Evolutionary conservation across 176 grass and related monocot species (phyloP).

Genomic region (Oryza glaberrima): DNA sequence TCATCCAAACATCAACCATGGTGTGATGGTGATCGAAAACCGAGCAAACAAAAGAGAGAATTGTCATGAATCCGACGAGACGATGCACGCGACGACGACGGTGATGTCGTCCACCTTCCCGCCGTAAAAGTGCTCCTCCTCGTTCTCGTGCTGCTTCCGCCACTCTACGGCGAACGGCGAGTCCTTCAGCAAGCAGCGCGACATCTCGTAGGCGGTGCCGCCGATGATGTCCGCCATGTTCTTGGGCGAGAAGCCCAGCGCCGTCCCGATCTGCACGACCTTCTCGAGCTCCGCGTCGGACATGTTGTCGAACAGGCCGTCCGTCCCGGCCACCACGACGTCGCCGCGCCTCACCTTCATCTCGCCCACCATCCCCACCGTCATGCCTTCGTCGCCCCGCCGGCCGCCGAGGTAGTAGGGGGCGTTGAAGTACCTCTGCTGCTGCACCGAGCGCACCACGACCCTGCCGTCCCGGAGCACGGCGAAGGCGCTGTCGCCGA

Average conservation of each 20-base stretch:
- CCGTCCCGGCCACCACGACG: slow-evolving; percentile 37
- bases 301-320: slow-evolving; percentile 53
- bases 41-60: not conserved
- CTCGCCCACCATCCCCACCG: not conserved
- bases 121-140: not conserved
- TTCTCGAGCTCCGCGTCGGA: slow-evolving; percentile 9
- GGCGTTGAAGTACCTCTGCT: slow-evolving; percentile 20
- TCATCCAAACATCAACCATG: too few relatives aligned
- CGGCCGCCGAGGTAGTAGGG: slow-evolving; percentile 6
- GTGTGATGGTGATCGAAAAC: not conserved
- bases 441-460: not conserved
- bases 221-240: slow-evolving; percentile 32
- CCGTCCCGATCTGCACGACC: not conserved
- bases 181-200: not conserved
- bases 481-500: slow-evolving; percentile 33
- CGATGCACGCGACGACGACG: slow-evolving; percentile 39
- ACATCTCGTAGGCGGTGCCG: not conserved
- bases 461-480: slow-evolving; percentile 9
- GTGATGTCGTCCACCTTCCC: slow-evolving; percentile 42
- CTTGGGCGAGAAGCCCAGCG: slow-evolving; percentile 4
- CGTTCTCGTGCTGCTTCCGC: not conserved
- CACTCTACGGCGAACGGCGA: slow-evolving; percentile 24
- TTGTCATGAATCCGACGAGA: not conserved
- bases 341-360: slow-evolving; percentile 1
- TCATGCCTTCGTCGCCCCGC: not conserved